Evolutionary conservation across 1,139 yeast species (phyloP).

Genomic region (Yamadazyma friedrichii): DNA sequence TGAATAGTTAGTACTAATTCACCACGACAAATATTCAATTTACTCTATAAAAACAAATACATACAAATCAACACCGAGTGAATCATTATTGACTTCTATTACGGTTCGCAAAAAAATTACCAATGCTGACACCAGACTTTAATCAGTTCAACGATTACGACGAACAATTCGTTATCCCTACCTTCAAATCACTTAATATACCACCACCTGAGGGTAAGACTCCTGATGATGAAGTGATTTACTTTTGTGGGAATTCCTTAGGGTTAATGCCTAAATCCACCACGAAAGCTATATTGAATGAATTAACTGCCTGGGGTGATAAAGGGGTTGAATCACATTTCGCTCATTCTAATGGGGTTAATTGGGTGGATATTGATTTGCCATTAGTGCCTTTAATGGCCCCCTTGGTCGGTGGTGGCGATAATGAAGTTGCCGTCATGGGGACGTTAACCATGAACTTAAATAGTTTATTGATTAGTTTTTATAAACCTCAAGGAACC

Average conservation of each 20-base stretch:
- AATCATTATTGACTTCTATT: slow-evolving; percentile 51
- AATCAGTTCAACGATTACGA: slow-evolving; percentile 19
- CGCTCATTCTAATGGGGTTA: slow-evolving; percentile 53
- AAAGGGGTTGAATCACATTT: slow-evolving; percentile 87
- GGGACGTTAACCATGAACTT: slow-evolving; percentile 82
- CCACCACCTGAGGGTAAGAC: slow-evolving; percentile 13
- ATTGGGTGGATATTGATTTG: slow-evolving; percentile 84
- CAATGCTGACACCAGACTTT: not conserved
- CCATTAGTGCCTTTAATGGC: slow-evolving; percentile 71
- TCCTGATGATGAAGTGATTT: slow-evolving; percentile 33
- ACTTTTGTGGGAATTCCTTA: slow-evolving; percentile 87
- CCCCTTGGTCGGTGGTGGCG: slow-evolving; percentile 70
- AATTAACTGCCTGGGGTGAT: slow-evolving; percentile 76
- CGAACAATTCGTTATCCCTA: slow-evolving; percentile 57
- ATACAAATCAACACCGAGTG: slow-evolving; percentile 85
- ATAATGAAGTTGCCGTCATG: slow-evolving; percentile 80
- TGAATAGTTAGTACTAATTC: slow-evolving; percentile 25
- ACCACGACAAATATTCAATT: not conserved
- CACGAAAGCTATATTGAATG: slow-evolving; percentile 55
- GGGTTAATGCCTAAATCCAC: slow-evolving; percentile 82
- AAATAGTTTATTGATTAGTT: slow-evolving; percentile 69
- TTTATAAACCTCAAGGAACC: slow-evolving; percentile 63
- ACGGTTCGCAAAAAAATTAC: not conserved
- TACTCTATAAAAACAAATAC: slow-evolving; percentile 20
- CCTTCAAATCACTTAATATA: slow-evolving; percentile 53